phyloP scores from a whole-genome alignment of 257 asterid species.

The Coffea eugenioides region DNA sequence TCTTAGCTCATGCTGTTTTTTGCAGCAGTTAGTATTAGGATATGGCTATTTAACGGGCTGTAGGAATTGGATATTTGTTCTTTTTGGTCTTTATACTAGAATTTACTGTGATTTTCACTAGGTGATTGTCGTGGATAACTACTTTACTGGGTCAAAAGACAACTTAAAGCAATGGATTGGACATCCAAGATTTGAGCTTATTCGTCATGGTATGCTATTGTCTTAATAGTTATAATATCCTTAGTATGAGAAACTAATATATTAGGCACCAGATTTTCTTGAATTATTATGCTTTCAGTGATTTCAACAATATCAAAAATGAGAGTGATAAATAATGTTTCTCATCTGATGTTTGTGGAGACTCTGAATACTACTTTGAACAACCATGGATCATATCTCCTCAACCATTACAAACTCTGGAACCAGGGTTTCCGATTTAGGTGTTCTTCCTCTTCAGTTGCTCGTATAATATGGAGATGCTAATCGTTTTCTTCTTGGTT shows the following conservation, averaged over 20 bases:
- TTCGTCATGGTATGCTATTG: constrained; percentile 73
- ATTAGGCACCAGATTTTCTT: background rate
- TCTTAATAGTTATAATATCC: background rate
- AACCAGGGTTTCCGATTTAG: background rate
- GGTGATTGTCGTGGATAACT: constrained; percentile 95
- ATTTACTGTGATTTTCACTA: constrained; percentile 13
- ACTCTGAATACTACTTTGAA: background rate
- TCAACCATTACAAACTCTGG: background rate
- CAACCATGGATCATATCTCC: background rate
- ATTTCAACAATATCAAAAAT: background rate
- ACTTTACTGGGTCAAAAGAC: constrained; percentile 96
- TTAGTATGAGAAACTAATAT: background rate
- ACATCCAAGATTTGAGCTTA: constrained; percentile 96
- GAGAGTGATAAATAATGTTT: background rate
- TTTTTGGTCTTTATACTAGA: background rate
- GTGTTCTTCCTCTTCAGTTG: background rate
- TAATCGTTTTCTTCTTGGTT: background rate
- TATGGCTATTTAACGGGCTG: background rate
- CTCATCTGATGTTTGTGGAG: background rate
- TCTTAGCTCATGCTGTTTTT: background rate
- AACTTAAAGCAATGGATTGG: constrained; percentile 92
- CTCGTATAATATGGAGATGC: background rate
- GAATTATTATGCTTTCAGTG: background rate
- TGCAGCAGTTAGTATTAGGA: background rate
- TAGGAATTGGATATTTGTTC: background rate